phyloP scores from a whole-genome alignment of 225 moss, liverwort and hornwort genomes.

The Ulota crispa region DNA sequence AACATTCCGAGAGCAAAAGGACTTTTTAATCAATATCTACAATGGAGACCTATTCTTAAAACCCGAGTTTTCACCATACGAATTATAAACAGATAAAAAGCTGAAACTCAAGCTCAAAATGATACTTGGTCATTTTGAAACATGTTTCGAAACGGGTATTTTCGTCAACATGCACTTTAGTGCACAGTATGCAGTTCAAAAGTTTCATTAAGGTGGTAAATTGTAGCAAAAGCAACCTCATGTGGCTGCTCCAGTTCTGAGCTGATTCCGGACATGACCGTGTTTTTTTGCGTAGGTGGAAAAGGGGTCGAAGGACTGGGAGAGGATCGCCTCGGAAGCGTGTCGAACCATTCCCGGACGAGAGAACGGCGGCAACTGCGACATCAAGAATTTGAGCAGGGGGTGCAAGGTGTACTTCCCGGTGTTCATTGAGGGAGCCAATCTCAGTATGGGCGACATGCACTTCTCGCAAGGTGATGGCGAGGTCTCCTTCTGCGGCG shows the following conservation, averaged over 20 bases:
- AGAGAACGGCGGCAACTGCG: slow-evolving; percentile 89
- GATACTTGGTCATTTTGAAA: background rate
- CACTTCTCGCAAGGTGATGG: slow-evolving; percentile 92
- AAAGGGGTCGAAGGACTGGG: slow-evolving; percentile 59
- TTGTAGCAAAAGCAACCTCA: background rate
- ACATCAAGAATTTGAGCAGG: slow-evolving; percentile 85
- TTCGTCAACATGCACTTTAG: background rate
- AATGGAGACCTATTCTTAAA: background rate
- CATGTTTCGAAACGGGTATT: background rate
- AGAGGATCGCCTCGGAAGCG: slow-evolving; percentile 70
- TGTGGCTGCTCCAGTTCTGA: background rate
- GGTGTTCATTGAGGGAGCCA: slow-evolving; percentile 81
- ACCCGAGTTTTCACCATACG: no score
- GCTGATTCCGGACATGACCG: background rate
- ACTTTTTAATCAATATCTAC: background rate
- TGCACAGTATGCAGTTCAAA: background rate
- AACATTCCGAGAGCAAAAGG: background rate
- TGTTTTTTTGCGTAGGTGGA: slow-evolving; percentile 38
- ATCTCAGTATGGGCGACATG: slow-evolving; percentile 84
- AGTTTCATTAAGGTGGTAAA: background rate
- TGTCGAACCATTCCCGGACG: slow-evolving; percentile 80
- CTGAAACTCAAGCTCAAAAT: background rate
- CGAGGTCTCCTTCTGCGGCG: slow-evolving; percentile 91
- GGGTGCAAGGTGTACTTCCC: slow-evolving; percentile 86
- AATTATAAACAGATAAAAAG: background rate